Evolutionary conservation across 768 basidiomycete genomes (phyloP), one percentile per base, ranked within the genome.

Genomic region (Tulasnella sp.): DNA sequence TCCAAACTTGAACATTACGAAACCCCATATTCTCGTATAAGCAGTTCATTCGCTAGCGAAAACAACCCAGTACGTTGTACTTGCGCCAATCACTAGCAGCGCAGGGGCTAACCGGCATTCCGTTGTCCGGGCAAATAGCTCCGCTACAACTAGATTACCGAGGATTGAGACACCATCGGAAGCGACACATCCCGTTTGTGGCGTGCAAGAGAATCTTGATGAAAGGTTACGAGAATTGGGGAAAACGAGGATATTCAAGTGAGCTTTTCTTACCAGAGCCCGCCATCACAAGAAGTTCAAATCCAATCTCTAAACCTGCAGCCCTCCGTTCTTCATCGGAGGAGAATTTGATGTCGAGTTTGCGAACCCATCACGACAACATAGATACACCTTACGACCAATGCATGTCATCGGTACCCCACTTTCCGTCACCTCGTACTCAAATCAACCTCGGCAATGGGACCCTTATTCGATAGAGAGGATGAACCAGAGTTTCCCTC

Each of bases 301-400:
- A n/a, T n/a, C n/a, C n/a, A n/a, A n/a, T 48, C 10, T 7, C 45
- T 21, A 7, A 19, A n/a, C 45, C n/a, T 10, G 5, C 45, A 48
- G 45, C 38, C 17, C 23, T 2, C 54, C 54, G 4, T 56, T 19
- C 27, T 43, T 56, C 38, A 32, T 56, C 41, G 34, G 38, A 23
- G n/a, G n/a, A 38, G 32, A 41, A 26, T 56, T 24, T 23, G 34
- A 56, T 21, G 26, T 56, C 34, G 54, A 56, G 38, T 56, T 56
- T 17, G 54, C 54, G 10, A 56, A 56, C 41, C 54, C 54, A 3
- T 41, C 54, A 21, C 54, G 54, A 2, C 54, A 56, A n/a, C 54
- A 56, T 27, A 41, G 54, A 4, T 56, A 56, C 54, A 44, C 43
- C 54, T n/a, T 56, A 8, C 54, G 54, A 9, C 54, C 54, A 10